These are phyloP conservation scores for Capronia coronata DNA, from an alignment of 2,329 filamentous ascomycete species.

Conservation along the genomic window DNA sequence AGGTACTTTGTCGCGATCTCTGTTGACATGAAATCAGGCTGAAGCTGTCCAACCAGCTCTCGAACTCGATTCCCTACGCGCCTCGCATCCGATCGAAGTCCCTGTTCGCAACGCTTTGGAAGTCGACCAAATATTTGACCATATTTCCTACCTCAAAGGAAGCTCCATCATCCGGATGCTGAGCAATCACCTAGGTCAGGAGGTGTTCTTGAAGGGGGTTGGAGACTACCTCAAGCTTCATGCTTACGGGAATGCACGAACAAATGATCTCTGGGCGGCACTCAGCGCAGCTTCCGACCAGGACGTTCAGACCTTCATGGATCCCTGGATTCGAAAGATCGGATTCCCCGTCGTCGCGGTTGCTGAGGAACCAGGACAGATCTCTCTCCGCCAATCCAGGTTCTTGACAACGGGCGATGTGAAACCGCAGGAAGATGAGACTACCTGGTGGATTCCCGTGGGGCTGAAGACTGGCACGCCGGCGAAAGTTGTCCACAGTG, in stretches of 20 bases:
- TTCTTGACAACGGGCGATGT: conserved; percentile 91
- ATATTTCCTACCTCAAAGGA: conserved; percentile 93
- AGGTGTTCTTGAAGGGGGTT: conserved; percentile 86
- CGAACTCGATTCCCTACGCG: conserved; percentile 78
- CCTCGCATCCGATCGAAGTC: conserved; percentile 93
- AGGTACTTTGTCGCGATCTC: conserved; percentile 44
- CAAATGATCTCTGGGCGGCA: conserved; percentile 83
- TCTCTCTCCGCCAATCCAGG: conserved; percentile 75
- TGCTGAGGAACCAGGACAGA: conserved; percentile 72
- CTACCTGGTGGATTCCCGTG: conserved; percentile 92
- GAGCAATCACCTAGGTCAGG: conserved; percentile 77
- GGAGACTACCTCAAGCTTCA: conserved; percentile 82
- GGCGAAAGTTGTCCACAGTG: conserved; percentile 56
- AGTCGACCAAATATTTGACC: conserved; percentile 96
- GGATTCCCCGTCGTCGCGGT: conserved; percentile 88
- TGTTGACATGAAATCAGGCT: conserved; percentile 50
- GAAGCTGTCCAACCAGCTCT: conserved; percentile 92
- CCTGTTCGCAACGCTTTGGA: conserved; percentile 88
- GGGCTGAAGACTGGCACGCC: conserved; percentile 70
- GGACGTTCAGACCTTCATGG: conserved; percentile 82
- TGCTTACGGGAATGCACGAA: conserved; percentile 81
- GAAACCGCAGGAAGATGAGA: conserved; percentile 82
- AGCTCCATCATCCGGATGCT: conserved; percentile 96
- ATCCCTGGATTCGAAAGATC: conserved; percentile 90
- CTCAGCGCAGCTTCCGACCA: conserved; percentile 80